A percentile compares a stretch with the other conserved stretches of the same genome.
Evolutionary conservation across 306 rosid species (phyloP).

Genomic region (Vigna unguiculata): DNA sequence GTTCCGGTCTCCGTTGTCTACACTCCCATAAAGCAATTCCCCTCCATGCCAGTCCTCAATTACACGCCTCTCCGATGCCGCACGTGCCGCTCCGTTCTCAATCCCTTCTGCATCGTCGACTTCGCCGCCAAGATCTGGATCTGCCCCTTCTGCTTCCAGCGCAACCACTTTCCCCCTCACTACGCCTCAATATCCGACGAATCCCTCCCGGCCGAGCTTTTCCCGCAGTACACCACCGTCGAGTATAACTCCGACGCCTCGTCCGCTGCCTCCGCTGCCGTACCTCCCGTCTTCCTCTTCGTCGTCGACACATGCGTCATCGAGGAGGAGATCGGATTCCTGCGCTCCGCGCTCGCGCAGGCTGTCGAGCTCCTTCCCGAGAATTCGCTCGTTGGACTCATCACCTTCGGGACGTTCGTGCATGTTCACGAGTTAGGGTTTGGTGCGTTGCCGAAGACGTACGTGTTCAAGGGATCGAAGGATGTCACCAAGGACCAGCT

Average conservation of each 20-base stretch:
- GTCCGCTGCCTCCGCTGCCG: conserved; percentile 28
- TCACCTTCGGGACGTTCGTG: conserved; percentile 82
- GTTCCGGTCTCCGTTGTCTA: conserved; percentile 87
- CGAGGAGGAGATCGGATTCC: conserved; percentile 81
- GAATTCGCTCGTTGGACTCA: conserved; percentile 81
- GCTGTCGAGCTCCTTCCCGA: conserved; percentile 87
- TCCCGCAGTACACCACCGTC: conserved; percentile 87
- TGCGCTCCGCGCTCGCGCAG: conserved; percentile 75
- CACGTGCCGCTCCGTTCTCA: conserved; percentile 88
- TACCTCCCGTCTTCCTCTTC: conserved; percentile 78
- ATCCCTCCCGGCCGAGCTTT: conserved; percentile 94
- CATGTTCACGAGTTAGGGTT: conserved; percentile 95
- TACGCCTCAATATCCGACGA: conserved; percentile 87
- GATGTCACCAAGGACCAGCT: conserved; percentile 84
- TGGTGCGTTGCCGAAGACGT: conserved; percentile 71
- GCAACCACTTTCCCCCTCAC: conserved; percentile 90
- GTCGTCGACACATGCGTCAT: conserved; percentile 84
- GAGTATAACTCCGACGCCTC: conserved; percentile 58
- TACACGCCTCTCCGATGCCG: conserved; percentile 92
- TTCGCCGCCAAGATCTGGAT: conserved; percentile 98
- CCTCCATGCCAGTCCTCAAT: conserved; percentile 71
- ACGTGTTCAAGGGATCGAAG: conserved; percentile 82
- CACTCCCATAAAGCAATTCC: conserved; percentile 83
- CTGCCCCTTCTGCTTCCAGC: conserved; percentile 92
- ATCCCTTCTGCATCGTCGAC: conserved; percentile 92